Evolutionary conservation across 179 eudicot species (phyloP).

Genomic region (Silene coronaria): DNA sequence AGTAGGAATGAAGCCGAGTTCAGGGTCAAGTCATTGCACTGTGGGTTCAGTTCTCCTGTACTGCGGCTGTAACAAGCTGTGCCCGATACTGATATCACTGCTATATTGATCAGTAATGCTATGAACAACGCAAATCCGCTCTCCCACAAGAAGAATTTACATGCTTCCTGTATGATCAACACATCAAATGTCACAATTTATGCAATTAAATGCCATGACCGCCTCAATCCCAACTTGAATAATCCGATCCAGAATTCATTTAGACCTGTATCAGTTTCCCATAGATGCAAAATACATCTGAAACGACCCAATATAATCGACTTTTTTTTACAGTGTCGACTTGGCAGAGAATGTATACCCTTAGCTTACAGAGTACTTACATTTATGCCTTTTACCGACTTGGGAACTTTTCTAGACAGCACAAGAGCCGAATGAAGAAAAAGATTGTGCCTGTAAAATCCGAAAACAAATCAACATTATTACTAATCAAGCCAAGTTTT

Average conservation of each 20-base stretch:
- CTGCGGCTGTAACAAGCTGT: constrained; percentile 51
- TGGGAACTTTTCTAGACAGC: constrained; percentile 61
- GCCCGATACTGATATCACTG: constrained; percentile 67
- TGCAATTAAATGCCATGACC: no score
- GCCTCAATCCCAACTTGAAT: no score
- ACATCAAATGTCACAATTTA: background rate
- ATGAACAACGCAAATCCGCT: constrained; percentile 77
- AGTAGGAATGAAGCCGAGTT: constrained; percentile 79
- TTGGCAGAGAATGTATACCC: no score
- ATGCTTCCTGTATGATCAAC: constrained; percentile 61
- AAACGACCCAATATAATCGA: no score
- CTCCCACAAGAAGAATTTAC: constrained; percentile 75
- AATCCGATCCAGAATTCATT: no score
- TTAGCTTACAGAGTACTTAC: constrained; percentile 26
- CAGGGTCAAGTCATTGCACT: constrained; percentile 59
- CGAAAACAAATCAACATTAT: background rate
- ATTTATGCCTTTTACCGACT: constrained; percentile 52
- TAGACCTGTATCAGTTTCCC: no score
- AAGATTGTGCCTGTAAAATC: constrained; percentile 63
- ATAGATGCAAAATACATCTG: no score
- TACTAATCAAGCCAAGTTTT: background rate
- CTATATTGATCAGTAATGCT: constrained; percentile 74
- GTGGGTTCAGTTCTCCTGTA: constrained; percentile 27
- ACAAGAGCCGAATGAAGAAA: constrained; percentile 87
- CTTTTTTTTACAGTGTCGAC: no score